phyloP scores from a whole-genome alignment of 345 rosid species.

The Aegle marmelos region DNA sequence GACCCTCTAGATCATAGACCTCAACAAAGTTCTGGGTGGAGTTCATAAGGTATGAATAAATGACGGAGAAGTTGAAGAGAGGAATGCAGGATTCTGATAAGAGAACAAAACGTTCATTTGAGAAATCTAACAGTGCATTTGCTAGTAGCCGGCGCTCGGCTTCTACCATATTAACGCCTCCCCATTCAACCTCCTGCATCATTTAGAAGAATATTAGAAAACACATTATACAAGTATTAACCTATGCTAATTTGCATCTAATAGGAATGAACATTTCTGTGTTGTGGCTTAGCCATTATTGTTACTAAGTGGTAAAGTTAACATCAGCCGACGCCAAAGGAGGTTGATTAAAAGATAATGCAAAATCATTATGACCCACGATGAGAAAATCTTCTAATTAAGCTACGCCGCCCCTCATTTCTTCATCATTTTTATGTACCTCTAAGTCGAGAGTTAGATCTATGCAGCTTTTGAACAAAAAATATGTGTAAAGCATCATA shows the following conservation, averaged over 20 bases:
- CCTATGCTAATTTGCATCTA: neutral
- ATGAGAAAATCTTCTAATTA: neutral
- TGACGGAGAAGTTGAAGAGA: slow-evolving; percentile 64
- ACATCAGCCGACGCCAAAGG: neutral
- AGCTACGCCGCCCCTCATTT: neutral
- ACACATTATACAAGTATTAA: neutral
- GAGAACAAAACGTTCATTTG: slow-evolving; percentile 71
- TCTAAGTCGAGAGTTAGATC: neutral
- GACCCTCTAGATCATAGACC: slow-evolving; percentile 46
- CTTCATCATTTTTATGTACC: neutral
- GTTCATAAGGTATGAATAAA: slow-evolving; percentile 56
- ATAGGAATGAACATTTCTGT: neutral
- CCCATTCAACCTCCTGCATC: slow-evolving; percentile 74
- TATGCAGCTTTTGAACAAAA: neutral
- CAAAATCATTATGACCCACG: neutral
- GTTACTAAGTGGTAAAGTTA: neutral
- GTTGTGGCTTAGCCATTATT: neutral
- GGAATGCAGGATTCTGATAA: slow-evolving; percentile 89
- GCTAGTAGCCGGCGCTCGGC: slow-evolving; percentile 82
- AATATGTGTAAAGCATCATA: neutral
- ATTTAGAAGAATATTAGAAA: neutral
- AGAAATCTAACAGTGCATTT: slow-evolving; percentile 65
- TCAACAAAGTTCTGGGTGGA: slow-evolving; percentile 51
- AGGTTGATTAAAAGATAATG: neutral
- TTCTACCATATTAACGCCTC: slow-evolving; percentile 73